These are phyloP conservation scores for Aspergillus cavernicola DNA, from an alignment of 495 filamentous ascomycete genomes.

Conservation along the genomic window DNA sequence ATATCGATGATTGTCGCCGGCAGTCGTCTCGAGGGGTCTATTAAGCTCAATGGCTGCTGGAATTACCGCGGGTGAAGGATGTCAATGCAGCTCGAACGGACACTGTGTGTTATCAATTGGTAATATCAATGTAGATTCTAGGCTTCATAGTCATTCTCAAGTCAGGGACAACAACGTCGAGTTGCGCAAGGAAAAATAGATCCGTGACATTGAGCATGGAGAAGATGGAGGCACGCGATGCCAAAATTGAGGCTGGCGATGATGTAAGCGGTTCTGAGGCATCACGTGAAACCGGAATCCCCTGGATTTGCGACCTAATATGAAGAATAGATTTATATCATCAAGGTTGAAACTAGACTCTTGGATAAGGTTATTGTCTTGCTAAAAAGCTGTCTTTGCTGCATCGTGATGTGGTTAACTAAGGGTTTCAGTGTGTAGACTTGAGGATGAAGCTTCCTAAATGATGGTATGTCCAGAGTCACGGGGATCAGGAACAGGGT, in stretches of 20 bases:
- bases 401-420: too few relatives aligned
- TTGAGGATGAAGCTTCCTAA: too few relatives aligned
- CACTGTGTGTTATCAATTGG: neutral
- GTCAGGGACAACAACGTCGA: too few relatives aligned
- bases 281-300: neutral
- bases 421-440: too few relatives aligned
- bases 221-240: neutral
- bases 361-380: too few relatives aligned
- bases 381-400: too few relatives aligned
- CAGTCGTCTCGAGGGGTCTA: neutral
- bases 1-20: neutral
- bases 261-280: slow-evolving; percentile 3
- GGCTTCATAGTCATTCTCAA: neutral
- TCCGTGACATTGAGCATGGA: neutral
- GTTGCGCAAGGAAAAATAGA: neutral
- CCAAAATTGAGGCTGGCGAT: slow-evolving; percentile 1
- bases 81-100: neutral
- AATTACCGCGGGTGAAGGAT: neutral
- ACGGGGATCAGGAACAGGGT: too few relatives aligned
- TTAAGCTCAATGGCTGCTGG: neutral
- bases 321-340: too few relatives aligned
- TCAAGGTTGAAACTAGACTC: too few relatives aligned
- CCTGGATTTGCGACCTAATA: too few relatives aligned
- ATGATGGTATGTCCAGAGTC: too few relatives aligned
- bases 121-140: neutral